Conservation (phyloP, 129 eudicot genomes). For the Chrysanthemum seticuspe region DNA sequence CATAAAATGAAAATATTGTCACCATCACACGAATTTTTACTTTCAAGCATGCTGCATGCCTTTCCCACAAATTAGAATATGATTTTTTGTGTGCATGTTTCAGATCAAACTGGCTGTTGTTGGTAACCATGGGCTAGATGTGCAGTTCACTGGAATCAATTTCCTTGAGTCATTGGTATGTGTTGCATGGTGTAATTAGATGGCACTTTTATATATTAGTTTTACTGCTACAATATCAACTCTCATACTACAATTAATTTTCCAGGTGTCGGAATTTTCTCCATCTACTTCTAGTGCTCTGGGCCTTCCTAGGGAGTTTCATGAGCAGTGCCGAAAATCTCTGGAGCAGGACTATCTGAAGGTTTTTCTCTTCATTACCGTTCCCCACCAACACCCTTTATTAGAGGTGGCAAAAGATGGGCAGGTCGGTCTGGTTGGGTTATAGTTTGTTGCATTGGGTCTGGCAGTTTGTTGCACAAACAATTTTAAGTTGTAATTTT, state of each 20-base stretch:
- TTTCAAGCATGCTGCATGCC: neutral
- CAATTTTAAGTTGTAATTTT: too few species aligned
- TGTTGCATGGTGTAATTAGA: constrained; percentile 1
- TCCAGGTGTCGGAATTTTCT: constrained; percentile 91
- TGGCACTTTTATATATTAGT: neutral
- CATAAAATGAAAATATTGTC: neutral
- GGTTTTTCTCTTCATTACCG: constrained; percentile 40
- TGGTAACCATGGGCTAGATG: constrained; percentile 71
- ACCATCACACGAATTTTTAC: constrained; percentile 2
- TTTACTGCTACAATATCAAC: constrained; percentile 8
- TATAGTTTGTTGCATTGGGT: neutral
- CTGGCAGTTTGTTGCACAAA: too few species aligned
- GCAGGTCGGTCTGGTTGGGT: neutral
- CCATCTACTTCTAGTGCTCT: constrained; percentile 92
- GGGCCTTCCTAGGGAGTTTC: constrained; percentile 97
- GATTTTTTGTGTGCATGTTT: constrained; percentile 17
- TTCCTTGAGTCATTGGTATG: constrained; percentile 87
- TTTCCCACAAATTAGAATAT: neutral
- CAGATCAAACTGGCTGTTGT: constrained; percentile 76
- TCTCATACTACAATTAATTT: constrained; percentile 12
- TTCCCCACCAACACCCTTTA: neutral
- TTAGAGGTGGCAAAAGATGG: constrained; percentile 5
- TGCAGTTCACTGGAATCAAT: constrained; percentile 75
- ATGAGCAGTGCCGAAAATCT: constrained; percentile 80
- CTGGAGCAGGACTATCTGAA: constrained; percentile 76